phyloP scores from a whole-genome alignment of 1,284 basidiomycete genomes.

The Tilletia setariae region DNA sequence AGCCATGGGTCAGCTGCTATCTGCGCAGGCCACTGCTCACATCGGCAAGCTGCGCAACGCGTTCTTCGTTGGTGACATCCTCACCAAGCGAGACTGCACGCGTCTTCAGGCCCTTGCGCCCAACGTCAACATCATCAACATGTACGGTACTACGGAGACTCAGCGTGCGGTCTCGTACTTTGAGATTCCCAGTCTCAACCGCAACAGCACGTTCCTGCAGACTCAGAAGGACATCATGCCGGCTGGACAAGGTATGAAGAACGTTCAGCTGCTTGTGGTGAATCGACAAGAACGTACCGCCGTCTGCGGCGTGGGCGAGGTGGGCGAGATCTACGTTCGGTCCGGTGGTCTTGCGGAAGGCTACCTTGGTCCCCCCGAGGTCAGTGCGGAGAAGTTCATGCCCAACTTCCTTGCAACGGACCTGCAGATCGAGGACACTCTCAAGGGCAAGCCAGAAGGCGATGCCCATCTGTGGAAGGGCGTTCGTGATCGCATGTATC shows the following conservation, averaged over 20 bases:
- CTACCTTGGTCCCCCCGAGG: constrained; percentile 75
- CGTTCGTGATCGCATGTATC: constrained; percentile 96
- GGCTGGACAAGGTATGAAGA: constrained; percentile 94
- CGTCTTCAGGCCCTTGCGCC: constrained; percentile 88
- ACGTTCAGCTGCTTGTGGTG: constrained; percentile 94
- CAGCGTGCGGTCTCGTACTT: constrained; percentile 99
- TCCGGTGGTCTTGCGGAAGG: constrained; percentile 94
- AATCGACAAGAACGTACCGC: constrained; percentile 85
- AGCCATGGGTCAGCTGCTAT: constrained; percentile 98
- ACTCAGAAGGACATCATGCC: constrained; percentile 98
- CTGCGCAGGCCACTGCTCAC: constrained; percentile 84
- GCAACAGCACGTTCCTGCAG: constrained; percentile 82
- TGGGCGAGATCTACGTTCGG: constrained; percentile 97
- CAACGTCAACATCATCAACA: constrained; percentile 88
- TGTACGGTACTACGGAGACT: constrained; percentile 99
- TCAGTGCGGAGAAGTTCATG: constrained; percentile 66
- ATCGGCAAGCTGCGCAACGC: constrained; percentile 85
- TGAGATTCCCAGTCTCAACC: constrained; percentile 78
- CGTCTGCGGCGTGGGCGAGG: constrained; percentile 90
- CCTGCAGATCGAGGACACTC: constrained; percentile 40
- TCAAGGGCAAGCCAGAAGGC: constrained; percentile 42
- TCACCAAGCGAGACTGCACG: constrained; percentile 96
- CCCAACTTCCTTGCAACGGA: constrained; percentile 50
- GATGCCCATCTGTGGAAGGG: constrained; percentile 71
- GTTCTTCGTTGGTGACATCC: constrained; percentile 98